These are phyloP conservation scores for Ogataea allantospora DNA, from an alignment of 805 yeast genomes.

Conservation along the genomic window DNA sequence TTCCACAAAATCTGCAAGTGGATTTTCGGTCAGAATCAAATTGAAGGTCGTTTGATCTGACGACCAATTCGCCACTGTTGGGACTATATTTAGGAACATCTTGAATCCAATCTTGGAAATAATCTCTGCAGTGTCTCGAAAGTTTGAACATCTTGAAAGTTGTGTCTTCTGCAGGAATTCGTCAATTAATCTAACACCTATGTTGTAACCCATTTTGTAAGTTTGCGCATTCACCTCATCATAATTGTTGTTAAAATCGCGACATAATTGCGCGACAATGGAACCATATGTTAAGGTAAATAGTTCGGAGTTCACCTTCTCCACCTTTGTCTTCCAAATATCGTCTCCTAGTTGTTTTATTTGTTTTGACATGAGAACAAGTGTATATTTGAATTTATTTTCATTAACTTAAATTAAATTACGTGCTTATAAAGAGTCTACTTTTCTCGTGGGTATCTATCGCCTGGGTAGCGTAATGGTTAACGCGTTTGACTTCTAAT, in stretches of 20 bases:
- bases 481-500: conserved; percentile 67
- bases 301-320: conserved; percentile 87
- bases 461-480: conserved; percentile 48
- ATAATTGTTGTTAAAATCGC: conserved; percentile 77
- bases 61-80: conserved; percentile 67
- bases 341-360: conserved; percentile 70
- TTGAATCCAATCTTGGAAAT: conserved; percentile 87
- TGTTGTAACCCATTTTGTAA: conserved; percentile 92
- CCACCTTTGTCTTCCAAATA: conserved; percentile 84
- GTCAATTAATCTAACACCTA: conserved; percentile 87
- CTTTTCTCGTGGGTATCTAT: background rate
- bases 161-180: conserved; percentile 89
- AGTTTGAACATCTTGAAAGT: conserved; percentile 73
- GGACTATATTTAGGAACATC: conserved; percentile 80
- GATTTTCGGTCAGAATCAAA: conserved; percentile 76
- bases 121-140: conserved; percentile 85
- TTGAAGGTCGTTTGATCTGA: conserved; percentile 72
- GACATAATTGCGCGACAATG: conserved; percentile 85
- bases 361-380: conserved; percentile 35
- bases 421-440: background rate
- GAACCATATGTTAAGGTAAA: conserved; percentile 96
- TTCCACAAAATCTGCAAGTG: conserved; percentile 93
- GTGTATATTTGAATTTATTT: conserved; percentile 1
- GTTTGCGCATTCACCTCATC: conserved; percentile 76
- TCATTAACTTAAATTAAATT: background rate